These are phyloP conservation scores for Vigna unguiculata DNA, from an alignment of 306 rosid species.

Conservation along the genomic window DNA sequence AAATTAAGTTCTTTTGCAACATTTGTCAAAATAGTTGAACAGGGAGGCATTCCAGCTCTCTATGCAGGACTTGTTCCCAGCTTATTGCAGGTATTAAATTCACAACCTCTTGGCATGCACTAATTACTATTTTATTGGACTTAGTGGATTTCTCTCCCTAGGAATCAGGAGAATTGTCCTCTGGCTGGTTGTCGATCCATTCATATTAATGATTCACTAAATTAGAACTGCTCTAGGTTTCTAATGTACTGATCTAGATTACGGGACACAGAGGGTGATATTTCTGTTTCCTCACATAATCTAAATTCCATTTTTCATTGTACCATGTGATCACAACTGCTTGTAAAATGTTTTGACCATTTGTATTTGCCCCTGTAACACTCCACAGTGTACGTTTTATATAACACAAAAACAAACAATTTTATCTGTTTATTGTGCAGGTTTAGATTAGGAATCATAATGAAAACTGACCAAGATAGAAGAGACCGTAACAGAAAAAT, in stretches of 20 bases:
- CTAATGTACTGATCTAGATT: constrained; percentile 17
- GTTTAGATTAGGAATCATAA: constrained; percentile 14
- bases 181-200: constrained; percentile 7
- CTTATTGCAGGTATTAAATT: constrained; percentile 78
- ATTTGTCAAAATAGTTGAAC: constrained; percentile 74
- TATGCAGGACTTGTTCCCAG: constrained; percentile 97
- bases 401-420: constrained; percentile 7
- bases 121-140: constrained; percentile 5
- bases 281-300: constrained; percentile 25
- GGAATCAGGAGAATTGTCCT: constrained; percentile 2
- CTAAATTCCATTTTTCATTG: constrained; percentile 21
- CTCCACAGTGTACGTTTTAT: not conserved
- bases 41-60: constrained; percentile 87
- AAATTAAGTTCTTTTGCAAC: constrained; percentile 86
- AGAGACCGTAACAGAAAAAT: constrained; percentile 1
- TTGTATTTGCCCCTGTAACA: constrained; percentile 3
- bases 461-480: not conserved
- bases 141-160: not conserved
- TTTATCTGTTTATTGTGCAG: constrained; percentile 21
- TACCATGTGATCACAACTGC: constrained; percentile 28
- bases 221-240: not conserved
- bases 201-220: constrained; percentile 3
- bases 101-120: constrained; percentile 34
- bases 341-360: constrained; percentile 12
- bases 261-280: not conserved